Evolutionary conservation across 768 basidiomycete genomes (phyloP).

Genomic region (Kwoniella bestiolae): DNA sequence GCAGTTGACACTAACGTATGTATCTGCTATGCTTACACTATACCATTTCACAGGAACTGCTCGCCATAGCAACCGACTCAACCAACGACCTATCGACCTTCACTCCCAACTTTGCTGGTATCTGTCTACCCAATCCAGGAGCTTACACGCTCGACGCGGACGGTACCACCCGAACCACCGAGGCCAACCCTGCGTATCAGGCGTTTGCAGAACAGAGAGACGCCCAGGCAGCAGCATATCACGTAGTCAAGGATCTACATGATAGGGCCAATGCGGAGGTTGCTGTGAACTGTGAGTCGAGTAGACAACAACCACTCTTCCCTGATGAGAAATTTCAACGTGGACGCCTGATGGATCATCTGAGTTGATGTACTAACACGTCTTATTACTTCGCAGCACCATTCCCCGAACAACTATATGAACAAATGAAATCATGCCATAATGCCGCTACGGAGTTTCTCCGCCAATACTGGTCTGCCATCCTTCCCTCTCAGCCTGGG

Average conservation of each 20-base stretch:
- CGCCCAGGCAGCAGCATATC: slow-evolving; percentile 35
- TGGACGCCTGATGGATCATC: too few species aligned
- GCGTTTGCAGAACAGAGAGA: slow-evolving; percentile 34
- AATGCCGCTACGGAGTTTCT: slow-evolving; percentile 94
- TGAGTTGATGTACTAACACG: too few species aligned
- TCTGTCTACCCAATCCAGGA: slow-evolving; percentile 35
- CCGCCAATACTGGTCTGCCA: slow-evolving; percentile 90
- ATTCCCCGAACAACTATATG: slow-evolving; percentile 75
- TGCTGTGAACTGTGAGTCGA: slow-evolving; percentile 36
- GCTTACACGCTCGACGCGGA: slow-evolving; percentile 14
- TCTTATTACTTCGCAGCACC: slow-evolving; percentile 71
- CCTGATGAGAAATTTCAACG: too few species aligned
- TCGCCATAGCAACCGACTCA: slow-evolving; percentile 15
- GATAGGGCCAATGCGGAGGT: slow-evolving; percentile 39
- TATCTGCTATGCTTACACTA: too few species aligned
- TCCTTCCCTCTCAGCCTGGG: slow-evolving; percentile 69
- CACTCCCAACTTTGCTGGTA: slow-evolving; percentile 24
- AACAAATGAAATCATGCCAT: slow-evolving; percentile 85
- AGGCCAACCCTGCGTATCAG: slow-evolving; percentile 21
- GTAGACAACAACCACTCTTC: too few species aligned
- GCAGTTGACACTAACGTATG: too few species aligned
- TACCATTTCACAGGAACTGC: slow-evolving; percentile 30
- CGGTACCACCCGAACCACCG: slow-evolving; percentile 9
- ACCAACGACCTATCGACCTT: slow-evolving; percentile 13
- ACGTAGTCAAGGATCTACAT: slow-evolving; percentile 43